Evolutionary conservation across 2,329 filamentous ascomycete species (phyloP).

Genomic region (Fusarium metavorans): DNA sequence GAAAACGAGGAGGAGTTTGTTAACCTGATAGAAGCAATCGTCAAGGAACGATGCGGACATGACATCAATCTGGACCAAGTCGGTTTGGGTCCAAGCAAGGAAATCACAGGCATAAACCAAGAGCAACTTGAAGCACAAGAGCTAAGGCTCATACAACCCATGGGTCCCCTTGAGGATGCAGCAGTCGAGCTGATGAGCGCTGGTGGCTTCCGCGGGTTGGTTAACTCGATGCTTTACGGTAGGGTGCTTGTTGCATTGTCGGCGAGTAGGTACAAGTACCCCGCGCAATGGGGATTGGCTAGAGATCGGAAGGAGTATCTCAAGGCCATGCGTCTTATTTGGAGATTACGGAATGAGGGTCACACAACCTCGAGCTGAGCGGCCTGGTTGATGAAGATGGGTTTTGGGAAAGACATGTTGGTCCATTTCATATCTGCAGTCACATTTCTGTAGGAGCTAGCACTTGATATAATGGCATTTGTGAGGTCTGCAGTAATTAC

Average conservation of each 20-base stretch:
- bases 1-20: not conserved
- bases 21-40: not conserved
- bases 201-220: slow-evolving; percentile 4
- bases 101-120: not conserved
- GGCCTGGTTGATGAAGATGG: not conserved
- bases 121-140: not conserved
- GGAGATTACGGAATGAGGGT: not conserved
- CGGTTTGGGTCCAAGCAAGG: not conserved
- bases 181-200: not conserved
- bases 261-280: not conserved
- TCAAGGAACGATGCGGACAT: not conserved
- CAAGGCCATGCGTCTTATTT: not conserved
- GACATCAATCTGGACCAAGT: not conserved
- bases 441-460: not conserved
- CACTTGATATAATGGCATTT: too few species aligned
- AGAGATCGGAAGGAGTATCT: not conserved
- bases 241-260: not conserved
- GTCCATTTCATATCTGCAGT: not conserved
- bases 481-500: too few species aligned
- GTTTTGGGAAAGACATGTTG: not conserved
- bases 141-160: not conserved
- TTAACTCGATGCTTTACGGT: slow-evolving; percentile 3
- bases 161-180: not conserved
- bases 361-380: not conserved
- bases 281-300: not conserved